These are phyloP conservation scores for Podospora fimiseda DNA, from an alignment of 495 filamentous ascomycete species.

Conservation along the genomic window DNA sequence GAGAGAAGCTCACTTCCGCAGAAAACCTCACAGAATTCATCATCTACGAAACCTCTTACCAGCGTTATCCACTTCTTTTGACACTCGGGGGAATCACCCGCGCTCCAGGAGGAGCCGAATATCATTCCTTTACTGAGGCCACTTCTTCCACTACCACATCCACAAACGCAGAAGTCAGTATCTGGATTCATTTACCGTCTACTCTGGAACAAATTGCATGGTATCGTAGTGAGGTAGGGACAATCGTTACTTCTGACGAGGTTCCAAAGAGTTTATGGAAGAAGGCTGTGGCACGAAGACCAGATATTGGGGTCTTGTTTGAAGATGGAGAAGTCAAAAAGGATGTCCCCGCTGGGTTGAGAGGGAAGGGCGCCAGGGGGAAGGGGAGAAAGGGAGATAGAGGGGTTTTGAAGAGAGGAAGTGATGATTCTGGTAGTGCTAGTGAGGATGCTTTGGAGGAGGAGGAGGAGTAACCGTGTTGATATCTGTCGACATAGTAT, in stretches of 20 bases:
- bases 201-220: conserved; percentile 28
- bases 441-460: conserved; percentile 15
- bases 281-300: conserved; percentile 30
- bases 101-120: conserved; percentile 24
- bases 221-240: conserved; percentile 25
- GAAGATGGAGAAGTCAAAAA: conserved; percentile 35
- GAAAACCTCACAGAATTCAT: conserved; percentile 32
- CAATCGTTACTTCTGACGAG: conserved; percentile 26
- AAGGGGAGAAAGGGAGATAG: conserved; percentile 34
- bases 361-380: conserved; percentile 37
- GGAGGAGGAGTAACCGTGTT: conserved; percentile 25
- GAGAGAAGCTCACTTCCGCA: conserved; percentile 21
- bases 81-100: conserved; percentile 26
- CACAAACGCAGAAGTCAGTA: conserved; percentile 26
- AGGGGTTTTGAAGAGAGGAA: conserved; percentile 24
- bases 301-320: conserved; percentile 29
- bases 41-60: conserved; percentile 35
- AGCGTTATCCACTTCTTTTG: conserved; percentile 30
- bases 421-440: conserved; percentile 21
- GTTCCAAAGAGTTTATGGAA: conserved; percentile 30
- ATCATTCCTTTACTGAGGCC: conserved; percentile 23
- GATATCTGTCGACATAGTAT: too few species aligned
- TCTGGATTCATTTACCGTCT: conserved; percentile 31
- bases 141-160: conserved; percentile 8
- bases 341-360: conserved; percentile 37